Evolutionary conservation across 208 protist species (phyloP), one percentile per base, ranked within the genome.

Genomic region (Leptomonas pyrrhocoris): DNA sequence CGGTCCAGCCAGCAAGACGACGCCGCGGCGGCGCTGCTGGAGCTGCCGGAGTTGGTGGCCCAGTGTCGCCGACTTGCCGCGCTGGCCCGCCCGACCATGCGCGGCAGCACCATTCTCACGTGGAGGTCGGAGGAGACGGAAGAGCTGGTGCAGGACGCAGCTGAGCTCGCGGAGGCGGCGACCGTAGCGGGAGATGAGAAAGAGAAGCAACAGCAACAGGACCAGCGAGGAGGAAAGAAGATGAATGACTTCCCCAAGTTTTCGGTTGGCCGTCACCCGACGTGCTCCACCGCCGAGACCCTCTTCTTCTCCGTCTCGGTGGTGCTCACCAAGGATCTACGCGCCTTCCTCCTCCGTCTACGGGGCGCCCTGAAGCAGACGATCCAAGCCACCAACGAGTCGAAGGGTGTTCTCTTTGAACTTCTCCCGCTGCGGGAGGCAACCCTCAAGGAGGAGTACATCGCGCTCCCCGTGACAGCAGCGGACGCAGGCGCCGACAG

Each of bases 401-500:
- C 77, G 9, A 56, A 51, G 42, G 50, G 49, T n/a, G 38, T 81
- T 16, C 62, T 95, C 9, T 64, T 73, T 9, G 61, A 79, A 13
- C 64, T 95, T 11, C 62, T 93, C 23, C 72, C 51, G 16, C 59
- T 93, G 48, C 81, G 87, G 30, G 80, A 86, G 46, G 57, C 36
- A 15, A 80, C 77, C 8, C 64, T 84, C 15, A 58, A 76, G n/a
- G 90, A 93, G 61, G 87, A 95, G 73, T 95, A 88, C 73, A 92
- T 92, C 63, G 82, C 80, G 34, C 54, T 30, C 11, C 49, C 45
- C 12, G 11, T 34, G 34, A 34, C 55, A 38, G 66, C 70, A 27
- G 74, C 70, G 5, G 64, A 57, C 23, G 58, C 77, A 45, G 62
- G 74, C 15, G 34, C 30, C 2, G 38, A 49, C 13, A 27, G 15